phyloP scores from a whole-genome alignment of 805 yeast genomes.

The Teunomyces lycoperdinae region DNA sequence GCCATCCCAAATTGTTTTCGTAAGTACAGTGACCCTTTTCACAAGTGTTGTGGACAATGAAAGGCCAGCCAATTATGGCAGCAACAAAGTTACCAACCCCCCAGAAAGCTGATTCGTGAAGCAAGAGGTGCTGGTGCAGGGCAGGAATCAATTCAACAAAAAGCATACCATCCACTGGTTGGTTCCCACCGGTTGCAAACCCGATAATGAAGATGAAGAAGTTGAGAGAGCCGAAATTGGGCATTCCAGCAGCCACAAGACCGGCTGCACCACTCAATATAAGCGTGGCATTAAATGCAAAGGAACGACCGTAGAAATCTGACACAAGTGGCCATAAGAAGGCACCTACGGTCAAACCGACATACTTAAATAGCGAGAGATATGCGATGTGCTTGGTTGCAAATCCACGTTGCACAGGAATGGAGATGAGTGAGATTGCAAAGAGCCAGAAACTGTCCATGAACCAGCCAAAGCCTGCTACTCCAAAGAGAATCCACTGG shows the following conservation, averaged over 20 bases:
- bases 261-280: slow-evolving; percentile 3
- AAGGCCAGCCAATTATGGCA: slow-evolving; percentile 4
- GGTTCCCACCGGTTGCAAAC: slow-evolving; percentile 4
- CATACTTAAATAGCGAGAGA: slow-evolving; percentile 4
- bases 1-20: slow-evolving; percentile 5
- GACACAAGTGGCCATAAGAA: not conserved
- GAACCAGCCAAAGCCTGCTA: slow-evolving; percentile 4
- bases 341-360: slow-evolving; percentile 1
- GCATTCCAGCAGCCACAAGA: slow-evolving; percentile 4
- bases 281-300: slow-evolving; percentile 4
- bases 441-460: slow-evolving; percentile 11
- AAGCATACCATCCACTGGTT: slow-evolving; percentile 3
- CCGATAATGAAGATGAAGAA: slow-evolving; percentile 1
- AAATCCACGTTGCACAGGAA: slow-evolving; percentile 10
- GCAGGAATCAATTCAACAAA: slow-evolving; percentile 4
- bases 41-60: slow-evolving; percentile 2
- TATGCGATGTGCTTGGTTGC: slow-evolving; percentile 9
- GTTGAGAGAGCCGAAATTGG: not conserved
- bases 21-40: slow-evolving; percentile 1
- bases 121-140: slow-evolving; percentile 2
- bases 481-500: slow-evolving; percentile 3
- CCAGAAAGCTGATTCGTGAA: slow-evolving; percentile 3
- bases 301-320: slow-evolving; percentile 3
- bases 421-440: slow-evolving; percentile 9
- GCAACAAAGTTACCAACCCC: slow-evolving; percentile 2